Evolutionary conservation across 345 rosid genomes (phyloP), one percentile per base, ranked within the genome.

Genomic region (Euphorbia lathyris): DNA sequence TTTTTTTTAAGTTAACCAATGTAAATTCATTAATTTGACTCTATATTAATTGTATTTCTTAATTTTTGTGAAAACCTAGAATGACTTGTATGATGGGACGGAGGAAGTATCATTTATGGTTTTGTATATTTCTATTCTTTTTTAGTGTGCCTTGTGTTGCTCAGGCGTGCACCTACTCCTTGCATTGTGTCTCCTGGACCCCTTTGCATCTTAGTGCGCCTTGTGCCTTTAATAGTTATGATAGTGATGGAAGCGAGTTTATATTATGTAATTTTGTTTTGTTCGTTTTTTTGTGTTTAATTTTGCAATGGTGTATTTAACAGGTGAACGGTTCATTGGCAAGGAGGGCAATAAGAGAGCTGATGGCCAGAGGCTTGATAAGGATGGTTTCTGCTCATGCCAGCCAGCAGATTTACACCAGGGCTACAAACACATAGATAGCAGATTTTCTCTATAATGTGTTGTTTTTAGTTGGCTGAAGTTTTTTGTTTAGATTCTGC

Each of bases 341-440:
- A 9, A 76, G 90, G 74, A 80, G 63, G 75, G 94, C 96, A 36
- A 92, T 90, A 20, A 87, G 75, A 77, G 94, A 92, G 12, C 67
- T 90, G 83, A 90, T 90, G 96, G 92, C 91, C 10, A 86, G 86
- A 73, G 98, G 94, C 23, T 72, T 76, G 50, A 86, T 88, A 78
- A 77, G 91, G 85, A 83, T 87, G 96, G 84, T 90, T 3, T 86
- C 95, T 58, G 74, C 91, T 50, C 92, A 90, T 77, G 58, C 95
- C 13, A 87, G 92, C 86, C 94, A 90, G 82, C 91, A 90, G 84
- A 92, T 92, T 53, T 88, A 88, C 83, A 87, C 93, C 34, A 84
- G 97, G 76, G 90, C 92, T 0, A 86, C 96, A 5, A 87, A 88
- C 71, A 84, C 87, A 73, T 89, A 81, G 74, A 69, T 63, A 16